phyloP scores from a whole-genome alignment of 352 stramenopile genomes.

The Aphanomyces invadans region DNA sequence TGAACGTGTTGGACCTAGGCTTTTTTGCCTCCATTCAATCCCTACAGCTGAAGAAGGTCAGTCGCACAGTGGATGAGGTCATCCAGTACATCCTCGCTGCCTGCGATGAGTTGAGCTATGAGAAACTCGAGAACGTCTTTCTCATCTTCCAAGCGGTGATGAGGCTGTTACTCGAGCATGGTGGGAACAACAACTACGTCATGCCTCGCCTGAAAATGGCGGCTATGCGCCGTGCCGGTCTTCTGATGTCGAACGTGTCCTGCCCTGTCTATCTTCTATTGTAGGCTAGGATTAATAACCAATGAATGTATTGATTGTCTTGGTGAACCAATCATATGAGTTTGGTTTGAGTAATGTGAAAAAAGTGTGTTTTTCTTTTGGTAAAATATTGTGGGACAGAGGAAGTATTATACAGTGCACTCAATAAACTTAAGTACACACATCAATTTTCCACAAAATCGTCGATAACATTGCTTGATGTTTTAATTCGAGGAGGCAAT shows the following conservation, averaged over 20 bases:
- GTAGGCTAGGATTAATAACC: constrained; percentile 11
- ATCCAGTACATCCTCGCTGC: constrained; percentile 10
- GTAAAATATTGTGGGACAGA: background rate
- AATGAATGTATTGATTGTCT: background rate
- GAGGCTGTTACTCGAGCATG: background rate
- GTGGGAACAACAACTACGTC: constrained; percentile 17
- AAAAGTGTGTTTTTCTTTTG: constrained; percentile 2
- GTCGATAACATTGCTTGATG: too few species aligned
- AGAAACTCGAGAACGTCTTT: constrained; percentile 21
- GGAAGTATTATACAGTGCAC: background rate
- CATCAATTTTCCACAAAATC: too few species aligned
- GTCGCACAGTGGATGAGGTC: background rate
- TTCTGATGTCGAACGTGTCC: constrained; percentile 5
- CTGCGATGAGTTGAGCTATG: background rate
- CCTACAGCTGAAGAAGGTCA: constrained; percentile 15
- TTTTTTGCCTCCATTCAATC: constrained; percentile 31
- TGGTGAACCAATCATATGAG: background rate
- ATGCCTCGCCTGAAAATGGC: constrained; percentile 9
- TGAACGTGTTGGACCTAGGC: constrained; percentile 32
- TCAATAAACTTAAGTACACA: too few species aligned
- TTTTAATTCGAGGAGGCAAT: too few species aligned
- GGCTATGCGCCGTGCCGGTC: background rate
- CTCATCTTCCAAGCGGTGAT: constrained; percentile 19
- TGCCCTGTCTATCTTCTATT: background rate
- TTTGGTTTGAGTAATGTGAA: constrained; percentile 4